Evolutionary conservation across 176 grass and related monocot genomes (phyloP).

Genomic region (Aechmea fasciata): DNA sequence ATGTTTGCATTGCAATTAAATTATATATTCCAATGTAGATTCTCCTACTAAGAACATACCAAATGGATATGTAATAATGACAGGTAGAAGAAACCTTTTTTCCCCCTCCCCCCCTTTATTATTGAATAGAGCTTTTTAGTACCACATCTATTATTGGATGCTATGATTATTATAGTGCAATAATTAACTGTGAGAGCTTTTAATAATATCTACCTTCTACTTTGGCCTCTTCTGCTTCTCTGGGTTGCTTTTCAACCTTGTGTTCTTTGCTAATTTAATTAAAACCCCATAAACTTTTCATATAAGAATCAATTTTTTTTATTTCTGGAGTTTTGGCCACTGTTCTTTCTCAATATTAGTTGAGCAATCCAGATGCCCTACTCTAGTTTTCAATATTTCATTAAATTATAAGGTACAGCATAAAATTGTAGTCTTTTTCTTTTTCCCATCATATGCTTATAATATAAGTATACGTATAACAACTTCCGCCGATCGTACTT

Average conservation of each 20-base stretch:
- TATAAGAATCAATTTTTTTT: not conserved
- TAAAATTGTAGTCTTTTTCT: no score
- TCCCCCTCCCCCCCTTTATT: no score
- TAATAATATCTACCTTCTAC: not conserved
- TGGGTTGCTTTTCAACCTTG: not conserved
- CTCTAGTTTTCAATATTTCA: no score
- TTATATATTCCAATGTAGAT: not conserved
- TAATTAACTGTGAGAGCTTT: no score
- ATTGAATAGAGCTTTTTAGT: not conserved
- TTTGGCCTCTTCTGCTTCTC: not conserved
- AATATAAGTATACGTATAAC: no score
- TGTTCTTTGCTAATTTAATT: not conserved
- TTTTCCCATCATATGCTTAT: no score
- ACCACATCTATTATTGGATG: not conserved
- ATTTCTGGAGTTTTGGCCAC: not conserved
- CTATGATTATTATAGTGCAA: not conserved
- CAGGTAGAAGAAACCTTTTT: not conserved
- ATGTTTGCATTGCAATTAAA: not conserved
- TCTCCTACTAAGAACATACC: not conserved
- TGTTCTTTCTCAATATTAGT: not conserved
- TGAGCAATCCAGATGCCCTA: no score
- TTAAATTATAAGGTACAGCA: no score
- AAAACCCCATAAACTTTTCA: not conserved
- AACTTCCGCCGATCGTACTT: no score
- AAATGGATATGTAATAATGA: not conserved